Base-by-base conservation (phyloP, 2,329 filamentous ascomycete species). In the Penicillium sp. region DNA sequence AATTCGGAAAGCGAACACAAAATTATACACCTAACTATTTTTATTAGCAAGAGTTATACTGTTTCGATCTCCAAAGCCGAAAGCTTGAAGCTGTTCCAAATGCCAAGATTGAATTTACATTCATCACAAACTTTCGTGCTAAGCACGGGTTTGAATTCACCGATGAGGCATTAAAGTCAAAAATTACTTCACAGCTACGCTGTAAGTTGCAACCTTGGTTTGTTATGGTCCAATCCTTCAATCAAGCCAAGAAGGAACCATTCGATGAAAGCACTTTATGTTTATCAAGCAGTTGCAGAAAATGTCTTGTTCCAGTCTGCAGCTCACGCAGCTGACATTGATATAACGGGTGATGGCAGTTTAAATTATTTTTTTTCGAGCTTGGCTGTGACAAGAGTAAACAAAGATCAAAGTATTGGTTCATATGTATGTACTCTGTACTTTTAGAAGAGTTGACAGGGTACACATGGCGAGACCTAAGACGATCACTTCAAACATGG, bases 301-400 rank as follows among this genome's bases (percentile, higher is more conserved):
- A 42, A 47, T 48, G 55, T 56, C 35, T 54, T 18, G 30, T 42
- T 56, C 38, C 41, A 29, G 32, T n/a, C 58, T 59, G 58, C 51
- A 58, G 34, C 51, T 55, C 45, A 23, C 42, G 39, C 44, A 53
- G 58, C 39, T 50, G 27, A 47, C 46, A 49, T 47, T 34, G 47
- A 49, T 49, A 55, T 23, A 51, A 56, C 55, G 57, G 55, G 50
- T 54, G 54, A 52, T 32, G 55, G 55, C 58, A 61, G 51, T 11
- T 36, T 38, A 27, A 16, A 23, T 34, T 23, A 3, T 19, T 18
- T 6, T 23, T 23, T 19, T 18, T 6, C 14, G 32, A 48, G 35
- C 32, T 32, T 16, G 23, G 23, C 23, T 23, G 23, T 23, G 27
- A 27, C 23, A 49, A 45, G 40, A 45, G 49, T 43, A 42, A 4